Percentiles rank a stretch among this genome's conserved stretches.
Conservation (phyloP, 2,329 filamentous ascomycete genomes). For the Sporothrix variecibatus region DNA sequence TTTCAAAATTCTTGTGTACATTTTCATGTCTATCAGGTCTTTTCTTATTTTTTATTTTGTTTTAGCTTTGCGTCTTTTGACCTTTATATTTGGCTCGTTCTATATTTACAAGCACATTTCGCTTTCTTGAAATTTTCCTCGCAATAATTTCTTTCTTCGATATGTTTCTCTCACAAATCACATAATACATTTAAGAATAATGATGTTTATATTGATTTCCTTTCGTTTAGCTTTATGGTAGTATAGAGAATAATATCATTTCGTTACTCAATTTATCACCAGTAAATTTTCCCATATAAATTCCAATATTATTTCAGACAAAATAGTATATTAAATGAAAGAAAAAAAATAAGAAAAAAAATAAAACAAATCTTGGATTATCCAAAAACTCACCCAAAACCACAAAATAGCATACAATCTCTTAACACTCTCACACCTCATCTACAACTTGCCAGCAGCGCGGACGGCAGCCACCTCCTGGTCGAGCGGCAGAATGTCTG, state of each 20-base stretch:
- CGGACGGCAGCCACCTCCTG: constrained; percentile 70
- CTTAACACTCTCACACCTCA: neutral
- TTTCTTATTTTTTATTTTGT: neutral
- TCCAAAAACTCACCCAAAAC: neutral
- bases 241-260: neutral
- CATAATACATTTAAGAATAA: neutral
- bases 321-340: too few species aligned
- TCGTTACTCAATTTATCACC: too few species aligned
- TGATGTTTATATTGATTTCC: neutral
- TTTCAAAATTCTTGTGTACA: constrained; percentile 19
- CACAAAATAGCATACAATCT: too few species aligned
- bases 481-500: constrained; percentile 74
- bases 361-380: neutral
- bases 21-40: neutral
- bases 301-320: too few species aligned
- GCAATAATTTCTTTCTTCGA: neutral
- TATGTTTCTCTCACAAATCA: neutral
- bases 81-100: neutral
- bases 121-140: neutral
- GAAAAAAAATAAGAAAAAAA: neutral
- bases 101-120: neutral
- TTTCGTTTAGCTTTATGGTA: neutral
- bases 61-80: neutral
- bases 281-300: too few species aligned
- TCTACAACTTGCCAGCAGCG: constrained; percentile 26